These are phyloP conservation scores for Aureobasidium sp. DNA, from an alignment of 2,329 filamentous ascomycete genomes.

Conservation along the genomic window DNA sequence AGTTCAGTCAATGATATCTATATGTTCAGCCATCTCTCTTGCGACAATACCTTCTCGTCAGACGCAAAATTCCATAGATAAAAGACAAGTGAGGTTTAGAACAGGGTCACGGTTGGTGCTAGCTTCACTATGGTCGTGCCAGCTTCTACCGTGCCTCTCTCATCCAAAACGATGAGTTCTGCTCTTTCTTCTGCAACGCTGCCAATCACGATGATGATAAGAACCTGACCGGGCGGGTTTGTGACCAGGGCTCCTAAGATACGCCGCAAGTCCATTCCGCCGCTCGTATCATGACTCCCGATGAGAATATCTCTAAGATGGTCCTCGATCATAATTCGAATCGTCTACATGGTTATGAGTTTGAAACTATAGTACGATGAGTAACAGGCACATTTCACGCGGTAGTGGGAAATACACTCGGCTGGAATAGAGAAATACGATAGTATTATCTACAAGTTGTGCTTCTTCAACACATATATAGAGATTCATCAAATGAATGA, in stretches of 20 bases:
- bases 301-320: slow-evolving; percentile 40
- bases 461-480: not conserved
- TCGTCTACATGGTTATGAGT: too few species aligned
- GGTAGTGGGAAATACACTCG: not conserved
- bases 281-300: slow-evolving; percentile 42
- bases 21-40: not conserved
- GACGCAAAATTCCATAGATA: too few species aligned
- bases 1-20: not conserved
- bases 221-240: slow-evolving; percentile 47
- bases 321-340: slow-evolving; percentile 37
- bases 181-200: slow-evolving; percentile 40
- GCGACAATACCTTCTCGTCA: not conserved
- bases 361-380: too few species aligned
- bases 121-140: slow-evolving; percentile 51
- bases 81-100: not conserved
- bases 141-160: slow-evolving; percentile 43
- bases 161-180: slow-evolving; percentile 36
- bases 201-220: slow-evolving; percentile 52
- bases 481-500: too few species aligned
- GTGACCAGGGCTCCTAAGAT: slow-evolving; percentile 42
- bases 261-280: slow-evolving; percentile 45
- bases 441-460: not conserved
- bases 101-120: slow-evolving; percentile 44
- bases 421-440: not conserved
- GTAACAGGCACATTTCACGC: too few species aligned